Percentiles rank a stretch among this genome's conserved stretches.
Evolutionary conservation across 2,329 filamentous ascomycete genomes (phyloP).

Genomic region (Plenodomus tracheiphilus): DNA sequence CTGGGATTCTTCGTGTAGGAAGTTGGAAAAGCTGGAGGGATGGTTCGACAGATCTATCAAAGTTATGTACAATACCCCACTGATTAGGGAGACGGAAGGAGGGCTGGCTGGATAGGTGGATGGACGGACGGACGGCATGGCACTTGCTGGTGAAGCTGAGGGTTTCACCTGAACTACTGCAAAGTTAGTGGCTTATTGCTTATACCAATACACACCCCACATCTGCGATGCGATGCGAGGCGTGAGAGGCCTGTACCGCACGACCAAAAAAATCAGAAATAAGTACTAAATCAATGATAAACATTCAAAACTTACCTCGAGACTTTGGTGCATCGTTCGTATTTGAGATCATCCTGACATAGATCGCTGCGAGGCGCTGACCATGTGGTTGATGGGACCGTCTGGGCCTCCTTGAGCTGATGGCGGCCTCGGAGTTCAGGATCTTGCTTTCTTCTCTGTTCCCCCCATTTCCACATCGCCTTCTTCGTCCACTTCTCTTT

Average conservation of each 20-base stretch:
- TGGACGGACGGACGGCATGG: neutral
- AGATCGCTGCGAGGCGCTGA: neutral
- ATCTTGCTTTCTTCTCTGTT: constrained; percentile 31
- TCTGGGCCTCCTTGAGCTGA: too few relatives aligned
- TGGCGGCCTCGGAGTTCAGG: constrained; percentile 7
- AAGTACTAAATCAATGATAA: constrained; percentile 10
- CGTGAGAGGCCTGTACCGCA: neutral
- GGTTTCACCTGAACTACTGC: neutral
- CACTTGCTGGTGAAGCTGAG: constrained; percentile 4
- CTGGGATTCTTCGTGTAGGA: constrained; percentile 29
- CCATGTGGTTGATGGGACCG: too few relatives aligned
- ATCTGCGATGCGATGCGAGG: constrained; percentile 1
- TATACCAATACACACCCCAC: neutral
- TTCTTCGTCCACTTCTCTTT: constrained; percentile 28
- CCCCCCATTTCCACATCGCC: constrained; percentile 33
- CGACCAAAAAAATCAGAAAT: neutral
- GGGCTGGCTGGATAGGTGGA: neutral
- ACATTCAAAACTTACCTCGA: constrained; percentile 25
- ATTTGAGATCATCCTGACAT: neutral
- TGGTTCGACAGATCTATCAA: constrained; percentile 20
- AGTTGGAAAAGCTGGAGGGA: constrained; percentile 10
- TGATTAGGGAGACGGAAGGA: constrained; percentile 1
- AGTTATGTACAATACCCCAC: constrained; percentile 28
- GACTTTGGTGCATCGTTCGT: neutral
- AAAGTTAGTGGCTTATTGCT: neutral